Evolutionary conservation across 148 eudicot species (phyloP), one percentile per base, ranked within the genome.

Genomic region (Polygonum aviculare): DNA sequence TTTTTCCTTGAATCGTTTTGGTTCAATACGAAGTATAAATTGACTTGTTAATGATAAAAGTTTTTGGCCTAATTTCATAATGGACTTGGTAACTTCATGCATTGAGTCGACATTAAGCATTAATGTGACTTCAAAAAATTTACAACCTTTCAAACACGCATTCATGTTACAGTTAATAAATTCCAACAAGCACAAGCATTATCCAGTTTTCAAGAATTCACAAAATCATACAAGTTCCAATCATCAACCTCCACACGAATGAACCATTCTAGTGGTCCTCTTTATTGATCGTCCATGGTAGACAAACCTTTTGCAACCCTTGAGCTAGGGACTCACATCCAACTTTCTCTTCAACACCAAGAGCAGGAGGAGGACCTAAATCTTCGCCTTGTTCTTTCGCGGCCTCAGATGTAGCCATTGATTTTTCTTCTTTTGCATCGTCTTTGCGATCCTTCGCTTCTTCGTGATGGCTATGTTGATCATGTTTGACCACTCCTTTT

Each of bases 311-410:
- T 60, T 75, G 77, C 52, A 75, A 75, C 11, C 77, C 77, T 59
- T 39, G 10, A 19, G 77, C 77, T 39, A 75, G 7, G 36, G 77
- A 55, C 21, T 55, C 70, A 12, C 77, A 75, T 22, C 77, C 69
- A n/a, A 67, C 44, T 0, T 10, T 18, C 77, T 55, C 69, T 0
- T 73, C 18, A 26, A 45, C 2, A 26, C 5, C n/a, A 26, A 39
- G 55, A 21, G 69, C 48, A 18, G 45, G 71, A 75, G 77, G 51
- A 36, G 51, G 21, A 57, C 4, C 69, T 2, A 38, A n/a, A 5
- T 38, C 73, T 72, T 65, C 3, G 60, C 15, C 62, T 62, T 77
- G 69, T 81, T 79, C 62, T 73, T 81, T 0, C 52, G 59, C 79
- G 79, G 79, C 31, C 47, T 57, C 45, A 7, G 19, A 6, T 15